Evolutionary conservation across 2,329 filamentous ascomycete genomes (phyloP).

Genomic region (Aureobasidium subglaciale): DNA sequence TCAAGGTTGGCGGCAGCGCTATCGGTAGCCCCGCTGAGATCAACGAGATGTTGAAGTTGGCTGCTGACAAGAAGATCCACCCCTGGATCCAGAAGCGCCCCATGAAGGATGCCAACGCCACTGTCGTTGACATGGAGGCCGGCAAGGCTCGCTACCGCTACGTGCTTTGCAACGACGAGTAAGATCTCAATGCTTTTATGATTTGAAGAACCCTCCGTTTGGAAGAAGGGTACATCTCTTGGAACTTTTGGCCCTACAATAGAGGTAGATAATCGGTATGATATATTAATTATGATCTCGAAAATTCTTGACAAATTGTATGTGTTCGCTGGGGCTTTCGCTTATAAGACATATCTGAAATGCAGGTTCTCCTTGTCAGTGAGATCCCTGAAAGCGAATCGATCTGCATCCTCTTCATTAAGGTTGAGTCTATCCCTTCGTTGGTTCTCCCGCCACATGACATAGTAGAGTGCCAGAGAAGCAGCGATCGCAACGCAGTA

Average conservation of each 20-base stretch:
- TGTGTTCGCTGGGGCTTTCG: no score
- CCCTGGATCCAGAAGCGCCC: conserved; percentile 55
- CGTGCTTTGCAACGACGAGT: conserved; percentile 30
- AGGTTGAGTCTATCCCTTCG: conserved; percentile 41
- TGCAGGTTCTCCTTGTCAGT: conserved; percentile 53
- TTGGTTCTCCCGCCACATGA: conserved; percentile 55
- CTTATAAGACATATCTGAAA: conserved; percentile 41
- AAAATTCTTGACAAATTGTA: rapidly evolving
- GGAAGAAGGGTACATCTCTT: not conserved
- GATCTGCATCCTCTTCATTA: conserved; percentile 56
- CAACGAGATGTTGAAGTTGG: conserved; percentile 53
- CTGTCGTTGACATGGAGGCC: conserved; percentile 49
- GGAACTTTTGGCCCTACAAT: not conserved
- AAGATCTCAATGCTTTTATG: not conserved
- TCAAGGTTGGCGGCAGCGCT: conserved; percentile 36
- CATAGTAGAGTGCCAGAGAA: conserved; percentile 49
- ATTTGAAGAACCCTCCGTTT: not conserved
- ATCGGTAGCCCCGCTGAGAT: conserved; percentile 52
- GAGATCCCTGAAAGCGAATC: conserved; percentile 52
- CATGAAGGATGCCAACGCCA: conserved; percentile 52
- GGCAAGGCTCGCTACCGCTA: conserved; percentile 46
- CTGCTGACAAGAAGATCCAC: conserved; percentile 50
- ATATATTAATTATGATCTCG: not conserved
- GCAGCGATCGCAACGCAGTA: conserved; percentile 62
- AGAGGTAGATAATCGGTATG: not conserved